Evolutionary conservation across 331 rosid genomes (phyloP), one percentile per base, ranked within the genome.

Genomic region (Arachis monticola): DNA sequence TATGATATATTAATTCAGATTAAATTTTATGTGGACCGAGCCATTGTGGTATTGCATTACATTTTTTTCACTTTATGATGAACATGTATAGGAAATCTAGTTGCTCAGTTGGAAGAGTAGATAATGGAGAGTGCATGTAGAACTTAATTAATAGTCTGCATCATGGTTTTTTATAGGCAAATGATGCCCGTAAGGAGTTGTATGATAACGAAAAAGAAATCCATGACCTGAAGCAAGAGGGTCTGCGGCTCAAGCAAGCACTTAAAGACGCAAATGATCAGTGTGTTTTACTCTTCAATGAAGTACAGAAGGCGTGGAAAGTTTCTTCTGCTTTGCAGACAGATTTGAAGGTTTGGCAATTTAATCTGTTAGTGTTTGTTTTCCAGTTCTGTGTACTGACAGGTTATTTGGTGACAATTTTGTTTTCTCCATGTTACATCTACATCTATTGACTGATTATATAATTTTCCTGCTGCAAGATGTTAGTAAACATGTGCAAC

Each of bases 241-340:
- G 81, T 83, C 70, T 92, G 82, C 93, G 81, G 46, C 93, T 90
- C 72, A 88, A 90, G 79, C 82, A 85, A 52, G 82, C 84, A 41
- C 86, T 88, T 58, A 90, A 90, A 87, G 92, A 87, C 71, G 94
- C 96, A 52, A 94, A 92, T 78, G 97, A 90, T 83, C 99, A 94
- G 84, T 92, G 96, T 75, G 88, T 90, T 77, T 62, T 92, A 61
- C 97, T 92, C 82, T 95, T 83, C 82, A 95, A 95, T 83, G 99
- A 95, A 88, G 96, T 95, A 50, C 99, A 92, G 79, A 94, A 88
- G 87, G 96, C 92, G 0, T 90, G 96, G 97, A 92, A 88, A 85
- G 91, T 90, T 87, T 92, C 96, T 67, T 83, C 86, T 63, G 82
- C 90, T 22, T 81, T 90, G 83, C 99, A 90, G 75, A 87, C 92